These are phyloP conservation scores for Brasenia schreberi DNA, from an alignment of 164 flowering plant species.

Conservation along the genomic window DNA sequence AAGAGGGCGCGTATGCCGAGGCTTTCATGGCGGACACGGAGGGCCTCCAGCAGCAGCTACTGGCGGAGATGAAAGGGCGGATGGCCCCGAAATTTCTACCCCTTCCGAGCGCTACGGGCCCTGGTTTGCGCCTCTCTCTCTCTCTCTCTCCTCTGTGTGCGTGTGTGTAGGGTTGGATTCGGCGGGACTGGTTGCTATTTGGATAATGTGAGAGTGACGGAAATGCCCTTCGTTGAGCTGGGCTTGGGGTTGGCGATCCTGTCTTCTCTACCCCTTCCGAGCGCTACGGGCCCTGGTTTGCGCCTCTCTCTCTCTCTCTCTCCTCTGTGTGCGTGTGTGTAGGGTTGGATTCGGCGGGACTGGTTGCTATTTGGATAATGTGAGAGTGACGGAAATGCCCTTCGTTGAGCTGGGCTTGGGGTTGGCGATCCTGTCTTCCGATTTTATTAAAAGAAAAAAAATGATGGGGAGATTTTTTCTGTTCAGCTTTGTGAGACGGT, in stretches of 20 bases:
- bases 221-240: too few relatives aligned
- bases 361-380: too few relatives aligned
- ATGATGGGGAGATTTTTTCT: too few relatives aligned
- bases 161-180: background rate
- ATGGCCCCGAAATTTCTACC: conserved; percentile 50
- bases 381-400: too few relatives aligned
- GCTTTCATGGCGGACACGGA: conserved; percentile 74
- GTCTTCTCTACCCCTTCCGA: conserved; percentile 50
- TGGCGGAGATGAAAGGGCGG: conserved; percentile 55
- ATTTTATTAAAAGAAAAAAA: too few relatives aligned
- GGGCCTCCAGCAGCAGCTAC: conserved; percentile 29
- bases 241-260: conserved; percentile 7
- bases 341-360: too few relatives aligned
- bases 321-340: too few relatives aligned
- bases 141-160: background rate
- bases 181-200: too few relatives aligned
- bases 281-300: conserved; percentile 86
- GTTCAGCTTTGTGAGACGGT: too few relatives aligned
- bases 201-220: too few relatives aligned
- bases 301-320: conserved; percentile 1
- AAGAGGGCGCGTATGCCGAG: conserved; percentile 58
- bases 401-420: too few relatives aligned
- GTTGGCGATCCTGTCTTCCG: too few relatives aligned
- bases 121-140: conserved; percentile 35
- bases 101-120: conserved; percentile 88